A percentile compares a stretch with the other conserved stretches of the same genome.
Evolutionary conservation across 208 protist species (phyloP).

Genomic region (Crithidia mellificae): DNA sequence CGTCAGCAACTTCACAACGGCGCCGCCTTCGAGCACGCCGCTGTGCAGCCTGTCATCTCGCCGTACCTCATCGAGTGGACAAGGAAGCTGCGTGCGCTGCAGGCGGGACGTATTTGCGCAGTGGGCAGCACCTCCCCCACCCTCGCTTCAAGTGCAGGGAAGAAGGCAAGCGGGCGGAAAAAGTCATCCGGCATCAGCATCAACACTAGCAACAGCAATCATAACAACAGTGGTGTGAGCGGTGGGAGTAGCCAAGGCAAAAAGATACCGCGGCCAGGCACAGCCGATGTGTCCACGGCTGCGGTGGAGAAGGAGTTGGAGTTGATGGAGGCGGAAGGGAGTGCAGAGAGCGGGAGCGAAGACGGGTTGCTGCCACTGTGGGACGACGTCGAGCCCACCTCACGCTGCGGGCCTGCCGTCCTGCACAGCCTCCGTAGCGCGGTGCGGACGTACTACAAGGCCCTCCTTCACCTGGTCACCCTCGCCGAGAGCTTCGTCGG

Average conservation of each 20-base stretch:
- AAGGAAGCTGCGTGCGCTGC: slow-evolving; percentile 9
- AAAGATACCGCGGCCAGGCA: neutral
- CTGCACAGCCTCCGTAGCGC: slow-evolving; percentile 36
- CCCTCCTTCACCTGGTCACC: slow-evolving; percentile 40
- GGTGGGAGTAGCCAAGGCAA: too few species aligned
- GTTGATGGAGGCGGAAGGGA: neutral
- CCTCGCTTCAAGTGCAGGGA: neutral
- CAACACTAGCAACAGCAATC: too few species aligned
- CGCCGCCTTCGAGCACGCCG: slow-evolving; percentile 45
- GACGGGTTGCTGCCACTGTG: slow-evolving; percentile 40
- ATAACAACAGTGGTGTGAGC: too few species aligned
- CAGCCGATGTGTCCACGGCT: neutral
- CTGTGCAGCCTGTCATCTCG: slow-evolving; percentile 51
- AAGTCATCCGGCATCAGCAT: neutral
- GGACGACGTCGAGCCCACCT: slow-evolving; percentile 40
- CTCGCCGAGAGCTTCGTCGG: slow-evolving; percentile 27
- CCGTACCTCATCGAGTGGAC: slow-evolving; percentile 40
- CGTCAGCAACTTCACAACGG: slow-evolving; percentile 45
- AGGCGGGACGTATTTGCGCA: slow-evolving; percentile 18
- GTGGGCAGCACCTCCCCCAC: neutral
- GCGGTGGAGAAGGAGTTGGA: slow-evolving; percentile 12
- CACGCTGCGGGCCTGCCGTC: slow-evolving; percentile 40
- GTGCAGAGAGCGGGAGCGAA: slow-evolving; percentile 2
- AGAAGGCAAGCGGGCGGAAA: neutral
- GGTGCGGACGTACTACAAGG: slow-evolving; percentile 38